Base-by-base conservation (phyloP, 1,284 basidiomycete species). In the Ganoderma resinaceum region DNA sequence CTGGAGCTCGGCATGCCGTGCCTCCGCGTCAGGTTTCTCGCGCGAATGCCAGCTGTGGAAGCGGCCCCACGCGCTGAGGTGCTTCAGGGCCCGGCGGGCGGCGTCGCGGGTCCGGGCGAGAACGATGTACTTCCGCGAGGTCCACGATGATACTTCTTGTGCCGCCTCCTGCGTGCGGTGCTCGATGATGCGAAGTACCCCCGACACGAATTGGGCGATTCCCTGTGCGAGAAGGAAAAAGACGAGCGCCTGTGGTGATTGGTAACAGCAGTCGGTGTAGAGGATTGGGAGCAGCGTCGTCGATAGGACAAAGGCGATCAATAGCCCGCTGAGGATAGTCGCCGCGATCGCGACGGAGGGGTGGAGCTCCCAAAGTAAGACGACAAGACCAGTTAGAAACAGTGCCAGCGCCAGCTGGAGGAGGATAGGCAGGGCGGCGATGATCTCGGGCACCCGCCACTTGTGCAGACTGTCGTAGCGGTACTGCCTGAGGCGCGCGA, bases 241-340 rank as follows among this genome's bases (percentile, higher is more conserved):
- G 18, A n/a, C 4, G 31, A 62, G 46, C 29, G 78, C 69, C 62
- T 78, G 76, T 1, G 77, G 76, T 1, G 76, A 76, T 53, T 76
- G 76, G 70, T 76, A 78, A 26, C 75, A 73, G 59, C 75, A 77
- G 26, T 68, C 62, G 8, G 72, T 6, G 42, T 67, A 73, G 66
- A 76, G 72, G 7, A 70, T 66, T 16, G 78, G 77, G 18, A 76
- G 65, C n/a, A 78, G 55, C 3, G 71, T 75, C 18, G 78, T 79
- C 6, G 43, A 43, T 0, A 61, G 8, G n/a, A 66, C 70, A 66
- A 75, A 74, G 1, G 70, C 9, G 18, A 77, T 60, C 2, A 73
- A 53, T 0, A 69, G 26, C 16, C 63, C 73, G 16, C 75, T 66
- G 6, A 77, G 55, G 31, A 66, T 40, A 3, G 75, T 73, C 14